Percentiles rank a stretch among this genome's conserved stretches.
Conservation (phyloP, 352 stramenopile species). For the Phytophthora syringae region DNA sequence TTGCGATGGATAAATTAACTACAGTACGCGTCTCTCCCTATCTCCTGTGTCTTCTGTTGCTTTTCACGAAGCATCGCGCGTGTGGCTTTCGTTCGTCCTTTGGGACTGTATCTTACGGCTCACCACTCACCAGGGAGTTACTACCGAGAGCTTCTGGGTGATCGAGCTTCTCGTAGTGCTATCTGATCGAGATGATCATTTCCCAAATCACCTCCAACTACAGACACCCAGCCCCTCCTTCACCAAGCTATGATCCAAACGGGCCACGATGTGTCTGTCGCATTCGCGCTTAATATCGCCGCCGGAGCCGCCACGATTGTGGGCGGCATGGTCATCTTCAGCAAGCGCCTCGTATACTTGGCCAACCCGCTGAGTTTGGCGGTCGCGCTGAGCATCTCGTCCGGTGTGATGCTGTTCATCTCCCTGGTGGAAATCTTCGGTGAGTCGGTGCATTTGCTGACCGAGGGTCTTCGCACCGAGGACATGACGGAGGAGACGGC, state of each 20-base stretch:
- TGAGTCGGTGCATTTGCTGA: slow-evolving; percentile 23
- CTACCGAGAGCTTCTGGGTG: background rate
- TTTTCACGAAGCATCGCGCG: background rate
- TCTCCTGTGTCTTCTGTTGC: background rate
- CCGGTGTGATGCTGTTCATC: slow-evolving; percentile 24
- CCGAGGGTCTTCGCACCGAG: slow-evolving; percentile 15
- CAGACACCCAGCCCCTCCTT: background rate
- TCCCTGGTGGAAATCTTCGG: slow-evolving; percentile 22
- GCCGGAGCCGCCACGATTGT: slow-evolving; percentile 17
- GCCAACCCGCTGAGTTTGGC: slow-evolving; percentile 20
- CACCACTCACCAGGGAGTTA: background rate
- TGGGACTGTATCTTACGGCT: background rate
- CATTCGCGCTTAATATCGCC: slow-evolving; percentile 14
- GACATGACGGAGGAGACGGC: slow-evolving; percentile 21
- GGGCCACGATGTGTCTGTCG: slow-evolving; percentile 11
- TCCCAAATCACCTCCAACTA: slow-evolving; percentile 7
- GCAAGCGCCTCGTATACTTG: slow-evolving; percentile 23
- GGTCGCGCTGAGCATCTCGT: slow-evolving; percentile 16
- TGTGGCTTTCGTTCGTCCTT: background rate
- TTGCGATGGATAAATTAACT: too few species aligned
- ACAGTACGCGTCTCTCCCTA: background rate
- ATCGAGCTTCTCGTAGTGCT: background rate
- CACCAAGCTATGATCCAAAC: slow-evolving; percentile 14
- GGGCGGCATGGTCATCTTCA: slow-evolving; percentile 20
- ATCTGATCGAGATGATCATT: slow-evolving; percentile 1